Evolutionary conservation across 2,329 filamentous ascomycete species (phyloP).

Genomic region (Decorospora gaudefroyi): DNA sequence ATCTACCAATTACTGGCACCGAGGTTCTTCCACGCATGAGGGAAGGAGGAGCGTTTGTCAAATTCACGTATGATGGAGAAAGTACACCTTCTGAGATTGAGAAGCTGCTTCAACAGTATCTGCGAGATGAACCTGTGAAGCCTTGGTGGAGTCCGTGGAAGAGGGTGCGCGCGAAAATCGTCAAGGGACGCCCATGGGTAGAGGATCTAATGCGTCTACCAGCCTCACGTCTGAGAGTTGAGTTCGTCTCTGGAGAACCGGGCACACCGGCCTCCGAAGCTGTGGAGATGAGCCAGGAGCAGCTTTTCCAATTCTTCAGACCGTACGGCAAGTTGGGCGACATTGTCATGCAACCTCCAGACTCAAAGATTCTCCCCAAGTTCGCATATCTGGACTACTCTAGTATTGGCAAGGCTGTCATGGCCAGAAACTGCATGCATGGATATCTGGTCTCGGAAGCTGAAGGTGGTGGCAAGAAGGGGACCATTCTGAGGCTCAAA

Average conservation of each 20-base stretch:
- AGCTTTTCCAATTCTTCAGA: constrained; percentile 83
- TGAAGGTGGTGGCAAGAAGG: constrained; percentile 72
- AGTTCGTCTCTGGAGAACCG: constrained; percentile 76
- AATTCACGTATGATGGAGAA: constrained; percentile 66
- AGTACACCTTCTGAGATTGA: constrained; percentile 61
- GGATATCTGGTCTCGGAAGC: constrained; percentile 72
- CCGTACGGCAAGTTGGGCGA: constrained; percentile 89
- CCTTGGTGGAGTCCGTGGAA: constrained; percentile 91
- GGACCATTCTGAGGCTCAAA: constrained; percentile 77
- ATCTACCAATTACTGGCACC: constrained; percentile 69
- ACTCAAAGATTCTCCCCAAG: constrained; percentile 81
- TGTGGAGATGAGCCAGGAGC: constrained; percentile 82
- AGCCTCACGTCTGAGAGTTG: constrained; percentile 73
- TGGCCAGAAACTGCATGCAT: constrained; percentile 92
- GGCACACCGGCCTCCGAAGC: constrained; percentile 71
- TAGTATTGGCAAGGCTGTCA: constrained; percentile 73
- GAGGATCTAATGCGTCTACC: constrained; percentile 89
- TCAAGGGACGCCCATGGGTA: constrained; percentile 87
- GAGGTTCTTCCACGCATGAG: constrained; percentile 84
- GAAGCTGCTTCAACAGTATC: constrained; percentile 63
- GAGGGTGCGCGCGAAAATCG: constrained; percentile 71
- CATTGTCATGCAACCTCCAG: constrained; percentile 78
- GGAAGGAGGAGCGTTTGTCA: constrained; percentile 92
- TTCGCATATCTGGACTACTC: constrained; percentile 81
- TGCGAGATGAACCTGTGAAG: constrained; percentile 72